A percentile compares a stretch with the other conserved stretches of the same genome.
These are phyloP conservation scores for Saccharum hybrid DNA, from an alignment of 202 grass and related monocot genomes.

Conservation along the genomic window DNA sequence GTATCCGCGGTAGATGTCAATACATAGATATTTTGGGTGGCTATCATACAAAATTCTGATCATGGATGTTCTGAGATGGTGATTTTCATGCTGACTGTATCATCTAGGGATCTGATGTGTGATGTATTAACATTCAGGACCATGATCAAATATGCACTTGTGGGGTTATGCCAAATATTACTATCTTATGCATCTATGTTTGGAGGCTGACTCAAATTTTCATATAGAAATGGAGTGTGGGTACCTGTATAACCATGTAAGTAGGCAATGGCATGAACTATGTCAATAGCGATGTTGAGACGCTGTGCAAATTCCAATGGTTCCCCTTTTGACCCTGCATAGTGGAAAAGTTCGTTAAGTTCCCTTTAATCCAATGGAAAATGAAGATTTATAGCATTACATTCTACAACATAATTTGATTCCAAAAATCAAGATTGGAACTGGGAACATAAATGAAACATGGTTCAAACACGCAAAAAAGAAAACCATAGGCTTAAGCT, in stretches of 20 bases:
- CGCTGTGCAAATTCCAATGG: slow-evolving; percentile 71
- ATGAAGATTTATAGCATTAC: background rate
- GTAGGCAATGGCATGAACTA: slow-evolving; percentile 85
- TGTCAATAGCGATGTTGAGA: slow-evolving; percentile 80
- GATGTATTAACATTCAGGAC: slow-evolving; percentile 1
- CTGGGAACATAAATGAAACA: slow-evolving; percentile 8
- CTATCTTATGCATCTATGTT: background rate
- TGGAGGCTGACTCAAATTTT: background rate
- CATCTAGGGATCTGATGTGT: slow-evolving; percentile 5
- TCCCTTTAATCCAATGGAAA: background rate
- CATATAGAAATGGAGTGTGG: slow-evolving; percentile 6
- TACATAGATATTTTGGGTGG: background rate
- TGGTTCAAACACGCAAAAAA: background rate
- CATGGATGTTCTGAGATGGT: background rate
- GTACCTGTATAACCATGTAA: slow-evolving; percentile 84
- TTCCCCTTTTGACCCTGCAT: slow-evolving; percentile 58
- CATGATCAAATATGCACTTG: background rate
- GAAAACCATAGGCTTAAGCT: background rate
- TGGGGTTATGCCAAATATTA: background rate
- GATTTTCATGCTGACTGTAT: slow-evolving; percentile 8
- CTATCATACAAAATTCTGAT: background rate
- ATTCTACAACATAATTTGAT: slow-evolving; percentile 20
- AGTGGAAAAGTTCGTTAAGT: background rate
- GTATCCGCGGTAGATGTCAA: background rate
- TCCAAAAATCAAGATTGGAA: background rate